Evolutionary conservation across 352 stramenopile genomes (phyloP), one percentile per base, ranked within the genome.

Genomic region (Phytophthora fragariae): DNA sequence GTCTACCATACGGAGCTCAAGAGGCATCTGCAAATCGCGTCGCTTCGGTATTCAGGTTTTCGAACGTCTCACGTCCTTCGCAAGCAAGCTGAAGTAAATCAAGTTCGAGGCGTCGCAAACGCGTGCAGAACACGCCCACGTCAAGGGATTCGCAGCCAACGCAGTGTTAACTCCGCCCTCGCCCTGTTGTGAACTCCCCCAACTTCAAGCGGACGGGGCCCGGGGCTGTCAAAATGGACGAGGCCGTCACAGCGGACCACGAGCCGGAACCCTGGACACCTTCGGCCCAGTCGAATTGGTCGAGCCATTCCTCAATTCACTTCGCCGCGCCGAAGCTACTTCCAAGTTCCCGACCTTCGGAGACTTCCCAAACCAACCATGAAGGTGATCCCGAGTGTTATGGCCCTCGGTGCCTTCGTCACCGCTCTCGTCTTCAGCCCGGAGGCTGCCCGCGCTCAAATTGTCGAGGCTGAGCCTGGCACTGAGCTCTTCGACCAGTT

Each of bases 401-500:
- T 72, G 29, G 57, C 67, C 44, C 37, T 79, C 17, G 54, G 72
- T 58, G 62, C 57, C 14, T 69, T 72, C 46, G 46, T 62, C 6
- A 62, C 67, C 15, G 49, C 50, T 0, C 62, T 75, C 7, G 60
- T 68, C 31, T 78, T 46, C 66, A 70, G 50, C 31, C 56, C 67
- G 7, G 61, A 67, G 29, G 19, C 49, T 2, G 57, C 50, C 41
- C 52, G 56, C 19, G 73, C 68, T 46, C 57, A 72, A 14, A 17
- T 65, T 12, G 31, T 58, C 4, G 54, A 65, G 21, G 60, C 68
- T 8, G 35, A 65, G 5, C 68, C 68, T 3, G 54, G 60, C 35
- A 73, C 63, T 1, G 53, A 72, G 4, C 54, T 77, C 37, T 91
- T 89, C 72, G 46, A 83, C 17, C 83, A 92, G 72, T 80, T 88